Percentiles rank a stretch among this genome's conserved stretches.
phyloP scores from a whole-genome alignment of 805 yeast genomes.

The Sugiyamaella boreocaroliniensis region DNA sequence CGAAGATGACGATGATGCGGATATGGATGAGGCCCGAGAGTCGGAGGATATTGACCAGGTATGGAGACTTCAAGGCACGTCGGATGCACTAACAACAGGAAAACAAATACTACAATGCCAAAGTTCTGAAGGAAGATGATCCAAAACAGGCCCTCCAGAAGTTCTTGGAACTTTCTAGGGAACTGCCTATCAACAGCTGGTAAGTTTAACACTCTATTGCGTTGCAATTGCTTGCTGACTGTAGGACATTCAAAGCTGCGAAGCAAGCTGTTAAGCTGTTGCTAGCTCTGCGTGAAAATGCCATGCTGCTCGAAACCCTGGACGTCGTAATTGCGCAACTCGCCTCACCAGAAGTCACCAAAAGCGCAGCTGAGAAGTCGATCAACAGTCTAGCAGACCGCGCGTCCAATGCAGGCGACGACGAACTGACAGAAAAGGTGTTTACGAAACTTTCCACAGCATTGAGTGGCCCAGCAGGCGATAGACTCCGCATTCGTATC shows the following conservation, averaged over 20 bases:
- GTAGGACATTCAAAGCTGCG: conserved; percentile 30
- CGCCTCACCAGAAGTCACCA: conserved; percentile 19
- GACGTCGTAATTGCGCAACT: conserved; percentile 18
- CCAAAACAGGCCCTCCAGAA: conserved; percentile 27
- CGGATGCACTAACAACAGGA: conserved; percentile 16
- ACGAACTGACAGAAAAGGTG: conserved; percentile 23
- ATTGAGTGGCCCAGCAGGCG: conserved; percentile 8
- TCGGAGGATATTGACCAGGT: conserved; percentile 16
- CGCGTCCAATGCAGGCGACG: conserved; percentile 18
- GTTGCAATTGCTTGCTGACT: not conserved
- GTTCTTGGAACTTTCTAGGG: conserved; percentile 25
- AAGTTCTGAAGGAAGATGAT: conserved; percentile 31
- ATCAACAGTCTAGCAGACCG: conserved; percentile 29
- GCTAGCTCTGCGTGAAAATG: conserved; percentile 16
- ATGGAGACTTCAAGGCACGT: conserved; percentile 1
- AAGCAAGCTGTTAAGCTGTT: conserved; percentile 33
- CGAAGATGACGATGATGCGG: conserved; percentile 33
- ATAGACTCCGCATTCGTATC: conserved; percentile 28
- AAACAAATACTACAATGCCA: conserved; percentile 35
- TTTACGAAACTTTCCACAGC: conserved; percentile 9
- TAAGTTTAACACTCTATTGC: not conserved
- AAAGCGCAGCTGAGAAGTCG: conserved; percentile 32
- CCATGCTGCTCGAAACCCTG: conserved; percentile 21
- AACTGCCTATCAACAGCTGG: conserved; percentile 11
- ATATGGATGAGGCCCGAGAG: conserved; percentile 19